A percentile compares a stretch with the other conserved stretches of the same genome.
phyloP scores from a whole-genome alignment of 352 stramenopile genomes.

The Phytophthora meadii region DNA sequence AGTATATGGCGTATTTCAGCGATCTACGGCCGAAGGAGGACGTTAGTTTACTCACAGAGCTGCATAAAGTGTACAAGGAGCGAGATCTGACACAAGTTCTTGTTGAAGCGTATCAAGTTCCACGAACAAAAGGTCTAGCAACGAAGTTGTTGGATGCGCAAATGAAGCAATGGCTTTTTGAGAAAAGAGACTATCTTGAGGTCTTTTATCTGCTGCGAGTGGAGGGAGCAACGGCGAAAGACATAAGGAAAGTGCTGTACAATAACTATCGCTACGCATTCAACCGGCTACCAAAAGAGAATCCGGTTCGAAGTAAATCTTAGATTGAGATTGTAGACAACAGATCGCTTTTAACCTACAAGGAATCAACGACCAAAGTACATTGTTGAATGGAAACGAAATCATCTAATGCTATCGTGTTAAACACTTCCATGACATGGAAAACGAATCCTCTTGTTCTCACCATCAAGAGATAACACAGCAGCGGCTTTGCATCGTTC shows the following conservation, averaged over 20 bases:
- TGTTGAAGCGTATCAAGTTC: neutral
- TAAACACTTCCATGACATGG: no score
- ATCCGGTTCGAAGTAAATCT: neutral
- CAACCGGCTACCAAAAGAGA: neutral
- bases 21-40: neutral
- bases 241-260: slow-evolving; percentile 3
- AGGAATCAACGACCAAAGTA: no score
- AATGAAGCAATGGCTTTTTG: slow-evolving; percentile 1
- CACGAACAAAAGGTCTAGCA: neutral
- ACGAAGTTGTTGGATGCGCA: neutral
- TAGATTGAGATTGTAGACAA: neutral
- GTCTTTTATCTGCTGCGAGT: slow-evolving; percentile 3
- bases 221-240: neutral
- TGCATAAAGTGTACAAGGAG: slow-evolving; percentile 5
- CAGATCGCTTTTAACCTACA: no score
- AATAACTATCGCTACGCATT: neutral
- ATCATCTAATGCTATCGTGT: no score
- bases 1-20: slow-evolving; percentile 10
- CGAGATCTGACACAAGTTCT: neutral
- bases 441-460: neutral
- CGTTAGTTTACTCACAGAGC: neutral
- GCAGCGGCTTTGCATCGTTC: neutral
- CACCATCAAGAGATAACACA: slow-evolving; percentile 2
- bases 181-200: neutral
- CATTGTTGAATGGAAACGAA: no score